Evolutionary conservation across 73 alveolate species (phyloP).

Genomic region (Paramecium octaurelia): DNA sequence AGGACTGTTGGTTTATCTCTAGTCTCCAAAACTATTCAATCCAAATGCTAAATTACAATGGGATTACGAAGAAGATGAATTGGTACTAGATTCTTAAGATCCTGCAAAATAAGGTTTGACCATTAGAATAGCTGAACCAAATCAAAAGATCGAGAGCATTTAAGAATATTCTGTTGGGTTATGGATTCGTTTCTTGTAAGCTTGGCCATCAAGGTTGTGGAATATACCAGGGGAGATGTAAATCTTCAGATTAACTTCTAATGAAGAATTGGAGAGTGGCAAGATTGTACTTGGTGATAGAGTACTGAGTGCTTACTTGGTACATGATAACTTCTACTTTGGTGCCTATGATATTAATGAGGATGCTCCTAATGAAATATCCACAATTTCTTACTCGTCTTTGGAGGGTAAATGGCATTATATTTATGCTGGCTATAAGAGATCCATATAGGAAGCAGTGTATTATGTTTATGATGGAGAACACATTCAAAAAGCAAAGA

Average conservation of each 20-base stretch:
- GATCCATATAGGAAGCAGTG: not conserved
- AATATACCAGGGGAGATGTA: not conserved
- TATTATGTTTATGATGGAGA: slow-evolving; percentile 36
- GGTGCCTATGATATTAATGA: slow-evolving; percentile 35
- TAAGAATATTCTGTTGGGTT: not conserved
- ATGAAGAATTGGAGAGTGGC: slow-evolving; percentile 17
- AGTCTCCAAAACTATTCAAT: not conserved
- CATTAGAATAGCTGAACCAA: not conserved
- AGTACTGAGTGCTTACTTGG: not conserved
- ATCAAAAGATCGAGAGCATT: not conserved
- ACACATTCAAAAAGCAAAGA: not conserved
- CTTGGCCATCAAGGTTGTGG: not conserved
- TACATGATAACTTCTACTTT: not conserved
- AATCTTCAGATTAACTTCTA: not conserved
- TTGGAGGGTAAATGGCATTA: slow-evolving; percentile 45
- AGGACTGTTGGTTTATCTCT: not conserved
- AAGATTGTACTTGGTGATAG: not conserved
- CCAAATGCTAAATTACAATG: not conserved
- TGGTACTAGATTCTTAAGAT: not conserved
- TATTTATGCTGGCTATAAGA: not conserved
- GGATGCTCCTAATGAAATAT: slow-evolving; percentile 13
- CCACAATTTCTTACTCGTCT: not conserved
- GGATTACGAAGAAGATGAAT: not conserved
- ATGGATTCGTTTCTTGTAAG: slow-evolving; percentile 16
- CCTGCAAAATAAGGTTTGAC: not conserved